Conservation (phyloP, 768 basidiomycete genomes). For the Tubosaeta sp. region DNA sequence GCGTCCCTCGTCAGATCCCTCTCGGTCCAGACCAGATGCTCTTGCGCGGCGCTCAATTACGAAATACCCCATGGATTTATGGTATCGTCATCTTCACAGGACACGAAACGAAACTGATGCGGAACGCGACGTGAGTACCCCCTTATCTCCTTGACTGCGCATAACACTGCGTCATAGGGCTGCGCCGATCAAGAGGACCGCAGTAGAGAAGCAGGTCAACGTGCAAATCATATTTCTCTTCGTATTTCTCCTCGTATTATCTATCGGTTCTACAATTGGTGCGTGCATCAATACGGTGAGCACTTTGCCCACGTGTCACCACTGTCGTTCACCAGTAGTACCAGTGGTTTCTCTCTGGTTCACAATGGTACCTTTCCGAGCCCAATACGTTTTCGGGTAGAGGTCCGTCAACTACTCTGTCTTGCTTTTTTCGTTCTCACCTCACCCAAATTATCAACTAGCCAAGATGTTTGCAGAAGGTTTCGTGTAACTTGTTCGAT, state of each 20-base stretch:
- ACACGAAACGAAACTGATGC: constrained; percentile 97
- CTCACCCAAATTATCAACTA: constrained; percentile 24
- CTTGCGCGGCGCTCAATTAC: constrained; percentile 88
- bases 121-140: constrained; percentile 86
- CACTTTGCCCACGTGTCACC: background rate
- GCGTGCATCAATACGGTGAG: constrained; percentile 78
- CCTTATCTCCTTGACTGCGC: background rate
- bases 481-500: constrained; percentile 22
- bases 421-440: background rate
- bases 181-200: constrained; percentile 94
- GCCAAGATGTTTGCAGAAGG: constrained; percentile 83
- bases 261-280: constrained; percentile 88
- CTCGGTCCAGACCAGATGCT: constrained; percentile 94
- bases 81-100: constrained; percentile 93
- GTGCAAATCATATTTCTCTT: constrained; percentile 95
- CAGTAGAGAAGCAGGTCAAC: constrained; percentile 95
- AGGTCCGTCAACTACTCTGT: constrained; percentile 41
- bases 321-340: background rate
- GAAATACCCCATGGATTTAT: constrained; percentile 97
- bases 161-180: constrained; percentile 46
- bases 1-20: constrained; percentile 76
- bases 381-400: constrained; percentile 53
- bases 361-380: constrained; percentile 89
- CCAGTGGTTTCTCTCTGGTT: constrained; percentile 80
- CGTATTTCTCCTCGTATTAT: constrained; percentile 78